Conservation (phyloP, 495 filamentous ascomycete genomes). For the Viridothelium virens region DNA sequence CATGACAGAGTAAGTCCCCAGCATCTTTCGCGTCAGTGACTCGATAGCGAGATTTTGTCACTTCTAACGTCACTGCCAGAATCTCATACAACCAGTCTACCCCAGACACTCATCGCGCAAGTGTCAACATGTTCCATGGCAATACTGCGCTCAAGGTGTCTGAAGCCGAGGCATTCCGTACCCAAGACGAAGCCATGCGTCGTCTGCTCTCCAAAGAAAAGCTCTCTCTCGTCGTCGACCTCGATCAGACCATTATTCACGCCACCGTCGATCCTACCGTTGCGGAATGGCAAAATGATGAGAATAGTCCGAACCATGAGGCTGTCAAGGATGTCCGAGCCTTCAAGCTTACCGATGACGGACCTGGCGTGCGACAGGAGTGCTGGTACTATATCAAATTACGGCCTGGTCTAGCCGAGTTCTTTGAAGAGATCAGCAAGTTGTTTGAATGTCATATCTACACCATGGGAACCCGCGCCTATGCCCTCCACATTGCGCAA, state of each 20-base stretch:
- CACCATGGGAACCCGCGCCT: conserved; percentile 95
- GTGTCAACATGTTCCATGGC: conserved; percentile 88
- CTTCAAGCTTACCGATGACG: conserved; percentile 84
- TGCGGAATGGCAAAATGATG: conserved; percentile 87
- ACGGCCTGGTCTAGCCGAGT: conserved; percentile 80
- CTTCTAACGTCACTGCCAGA: conserved; percentile 28
- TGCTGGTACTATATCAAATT: conserved; percentile 98
- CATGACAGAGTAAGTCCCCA: conserved; percentile 66
- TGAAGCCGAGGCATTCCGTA: conserved; percentile 61
- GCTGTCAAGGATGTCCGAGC: conserved; percentile 77
- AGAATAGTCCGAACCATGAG: conserved; percentile 80
- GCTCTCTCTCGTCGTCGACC: conserved; percentile 88
- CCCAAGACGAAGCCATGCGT: conserved; percentile 78
- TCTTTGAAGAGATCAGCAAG: conserved; percentile 68
- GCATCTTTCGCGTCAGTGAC: neutral
- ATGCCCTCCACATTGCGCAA: conserved; percentile 82
- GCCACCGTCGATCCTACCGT: conserved; percentile 95
- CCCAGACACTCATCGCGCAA: conserved; percentile 65
- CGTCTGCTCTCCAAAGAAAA: conserved; percentile 70
- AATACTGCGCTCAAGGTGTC: conserved; percentile 64
- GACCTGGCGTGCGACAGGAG: conserved; percentile 58
- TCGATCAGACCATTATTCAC: conserved; percentile 98
- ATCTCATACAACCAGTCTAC: conserved; percentile 52
- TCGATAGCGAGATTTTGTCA: neutral
- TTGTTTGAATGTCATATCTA: conserved; percentile 96